Percentiles rank a stretch among this genome's conserved stretches.
phyloP scores from a whole-genome alignment of 257 asterid species.

The Petrea volubilis region DNA sequence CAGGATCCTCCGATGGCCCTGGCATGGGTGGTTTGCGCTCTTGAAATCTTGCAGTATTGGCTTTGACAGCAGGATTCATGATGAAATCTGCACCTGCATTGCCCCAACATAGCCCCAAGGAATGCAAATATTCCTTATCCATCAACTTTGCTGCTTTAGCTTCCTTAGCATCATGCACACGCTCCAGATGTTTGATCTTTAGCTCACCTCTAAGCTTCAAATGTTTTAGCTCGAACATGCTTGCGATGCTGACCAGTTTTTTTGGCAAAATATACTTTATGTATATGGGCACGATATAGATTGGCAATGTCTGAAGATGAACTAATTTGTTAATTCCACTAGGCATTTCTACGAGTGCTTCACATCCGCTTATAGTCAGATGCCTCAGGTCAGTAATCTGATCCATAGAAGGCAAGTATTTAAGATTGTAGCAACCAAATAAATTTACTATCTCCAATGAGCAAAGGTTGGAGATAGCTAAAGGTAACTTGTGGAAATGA shows the following conservation, averaged over 20 bases:
- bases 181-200: slow-evolving; percentile 32
- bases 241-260: background rate
- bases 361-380: slow-evolving; percentile 29
- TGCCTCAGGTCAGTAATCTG: slow-evolving; percentile 28
- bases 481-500: slow-evolving; percentile 24
- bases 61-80: slow-evolving; percentile 16
- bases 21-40: slow-evolving; percentile 6
- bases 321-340: background rate
- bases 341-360: slow-evolving; percentile 31
- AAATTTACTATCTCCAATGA: slow-evolving; percentile 29
- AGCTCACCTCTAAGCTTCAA: slow-evolving; percentile 30
- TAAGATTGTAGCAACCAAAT: slow-evolving; percentile 29
- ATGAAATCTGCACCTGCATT: slow-evolving; percentile 4
- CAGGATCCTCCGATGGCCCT: slow-evolving; percentile 17
- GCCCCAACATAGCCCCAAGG: slow-evolving; percentile 31
- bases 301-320: slow-evolving; percentile 34
- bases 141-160: slow-evolving; percentile 14
- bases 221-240: slow-evolving; percentile 16
- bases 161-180: slow-evolving; percentile 8
- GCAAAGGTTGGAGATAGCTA: slow-evolving; percentile 12
- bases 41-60: slow-evolving; percentile 5
- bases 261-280: background rate
- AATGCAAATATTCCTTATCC: slow-evolving; percentile 19
- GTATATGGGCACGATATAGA: slow-evolving; percentile 23
- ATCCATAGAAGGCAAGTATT: slow-evolving; percentile 15